A percentile compares a stretch with the other conserved stretches of the same genome.
These are phyloP conservation scores for Phyllosticta citrichinensis DNA, from an alignment of 2,329 filamentous ascomycete genomes.

Conservation along the genomic window DNA sequence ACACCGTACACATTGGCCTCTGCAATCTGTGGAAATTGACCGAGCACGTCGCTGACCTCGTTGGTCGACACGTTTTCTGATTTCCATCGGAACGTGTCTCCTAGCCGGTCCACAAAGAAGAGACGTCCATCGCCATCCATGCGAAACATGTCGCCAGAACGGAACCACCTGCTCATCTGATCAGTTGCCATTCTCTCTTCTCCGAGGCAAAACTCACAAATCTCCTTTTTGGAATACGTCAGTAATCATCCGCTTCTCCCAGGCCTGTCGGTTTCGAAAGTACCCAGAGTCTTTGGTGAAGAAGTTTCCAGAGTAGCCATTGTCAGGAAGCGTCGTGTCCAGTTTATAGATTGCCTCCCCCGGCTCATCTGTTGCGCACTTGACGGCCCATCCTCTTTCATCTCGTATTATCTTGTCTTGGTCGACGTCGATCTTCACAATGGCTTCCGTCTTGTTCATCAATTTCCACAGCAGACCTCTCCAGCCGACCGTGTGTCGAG, in stretches of 20 bases:
- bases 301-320: slow-evolving; percentile 12
- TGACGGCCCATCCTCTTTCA: slow-evolving; percentile 24
- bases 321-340: slow-evolving; percentile 18
- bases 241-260: slow-evolving; percentile 20
- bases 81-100: slow-evolving; percentile 43
- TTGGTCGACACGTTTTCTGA: slow-evolving; percentile 40
- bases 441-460: slow-evolving; percentile 19
- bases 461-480: slow-evolving; percentile 27
- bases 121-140: slow-evolving; percentile 36
- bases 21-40: slow-evolving; percentile 33
- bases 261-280: slow-evolving; percentile 26
- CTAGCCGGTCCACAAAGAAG: slow-evolving; percentile 40
- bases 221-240: slow-evolving; percentile 30
- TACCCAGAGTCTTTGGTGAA: slow-evolving; percentile 14
- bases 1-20: slow-evolving; percentile 43
- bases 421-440: slow-evolving; percentile 29
- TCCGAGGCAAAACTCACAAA: slow-evolving; percentile 18
- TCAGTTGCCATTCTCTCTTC: neutral
- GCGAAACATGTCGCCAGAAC: slow-evolving; percentile 38
- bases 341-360: slow-evolving; percentile 26
- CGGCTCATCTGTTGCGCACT: slow-evolving; percentile 22
- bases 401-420: slow-evolving; percentile 23
- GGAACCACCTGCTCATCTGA: slow-evolving; percentile 29
- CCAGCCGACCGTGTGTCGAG: slow-evolving; percentile 23
- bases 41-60: slow-evolving; percentile 37